Conservation (phyloP, 2,329 filamentous ascomycete genomes). For the Clarireedia paspali region DNA sequence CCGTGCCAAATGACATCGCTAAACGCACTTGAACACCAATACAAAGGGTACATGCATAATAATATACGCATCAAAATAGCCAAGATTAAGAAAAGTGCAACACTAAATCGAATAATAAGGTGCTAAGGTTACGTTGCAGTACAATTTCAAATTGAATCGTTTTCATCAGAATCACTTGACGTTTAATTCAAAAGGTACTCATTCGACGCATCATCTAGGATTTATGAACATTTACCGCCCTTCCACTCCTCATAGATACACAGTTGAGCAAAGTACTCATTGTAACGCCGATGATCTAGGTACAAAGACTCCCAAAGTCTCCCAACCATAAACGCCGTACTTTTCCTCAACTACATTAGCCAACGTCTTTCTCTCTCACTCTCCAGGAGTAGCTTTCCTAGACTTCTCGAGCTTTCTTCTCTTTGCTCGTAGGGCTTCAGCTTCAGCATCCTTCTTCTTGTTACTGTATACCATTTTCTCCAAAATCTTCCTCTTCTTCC, state of each 20-base stretch:
- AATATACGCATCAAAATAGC: too few relatives aligned
- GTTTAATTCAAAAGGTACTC: too few relatives aligned
- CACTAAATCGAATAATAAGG: too few relatives aligned
- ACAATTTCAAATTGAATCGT: too few relatives aligned
- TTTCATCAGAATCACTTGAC: too few relatives aligned
- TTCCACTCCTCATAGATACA: constrained; percentile 5
- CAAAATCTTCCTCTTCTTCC: constrained; percentile 94
- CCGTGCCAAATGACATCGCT: too few relatives aligned
- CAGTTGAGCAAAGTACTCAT: not conserved
- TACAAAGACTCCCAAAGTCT: constrained; percentile 7
- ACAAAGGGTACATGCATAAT: too few relatives aligned
- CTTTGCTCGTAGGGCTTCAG: constrained; percentile 81
- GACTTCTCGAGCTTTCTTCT: constrained; percentile 75
- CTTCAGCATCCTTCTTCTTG: constrained; percentile 85
- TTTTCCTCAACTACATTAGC: constrained; percentile 13
- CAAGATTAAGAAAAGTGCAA: too few relatives aligned
- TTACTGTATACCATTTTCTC: constrained; percentile 98
- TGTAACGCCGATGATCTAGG: constrained; percentile 1
- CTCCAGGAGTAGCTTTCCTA: constrained; percentile 24
- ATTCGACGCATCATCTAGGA: too few relatives aligned
- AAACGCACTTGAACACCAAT: too few relatives aligned
- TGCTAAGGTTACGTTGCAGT: too few relatives aligned
- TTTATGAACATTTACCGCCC: too few relatives aligned
- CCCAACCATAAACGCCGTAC: constrained; percentile 17
- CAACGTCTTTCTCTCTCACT: constrained; percentile 6